Evolutionary conservation across 306 rosid species (phyloP), one percentile per base, ranked within the genome.

Genomic region (Acacia melanoxylon): DNA sequence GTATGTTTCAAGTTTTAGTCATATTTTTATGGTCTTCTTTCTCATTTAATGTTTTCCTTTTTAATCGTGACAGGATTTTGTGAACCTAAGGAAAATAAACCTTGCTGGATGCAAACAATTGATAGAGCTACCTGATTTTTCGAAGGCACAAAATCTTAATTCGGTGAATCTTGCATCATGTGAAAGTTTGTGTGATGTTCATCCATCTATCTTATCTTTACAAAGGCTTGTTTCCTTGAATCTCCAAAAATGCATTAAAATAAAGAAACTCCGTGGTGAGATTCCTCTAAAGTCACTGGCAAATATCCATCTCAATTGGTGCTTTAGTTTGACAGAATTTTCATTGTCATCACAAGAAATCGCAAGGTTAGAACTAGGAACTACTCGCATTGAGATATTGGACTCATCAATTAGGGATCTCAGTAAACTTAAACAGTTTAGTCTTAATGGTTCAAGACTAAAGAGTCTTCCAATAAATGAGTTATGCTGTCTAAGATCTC

Each of bases 101-200:
- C 51, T 83, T 27, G 0, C 0, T 3, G 27, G 22, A 5, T 83
- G 37, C 44, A 1, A 4, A 6, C 56, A 72, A 5, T 10, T 83
- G 63, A 51, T 40, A 9, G 79, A 83, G 67, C 78, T 78, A 5
- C 79, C 82, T 0, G 75, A 83, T 65, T 61, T 78, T 17, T 71
- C 70, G 0, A 37, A 37, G 78, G 79, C 79, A 14, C 33, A 66
- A 29, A 63, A 72, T 33, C 86, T 83, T 72, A 61, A 78, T 29
- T 33, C 12, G 13, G 37, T 78, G 24, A 6, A 62, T 41, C 33
- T 83, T 62, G 7, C 20, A 11, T 17, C 8, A 9, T 83, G 83
- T 22, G 2, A 2, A 35, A 49, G n/a, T 40, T 40, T 83, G 78
- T 41, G 33, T 48, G 10, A 51, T 7, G 69, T 77, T 59, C 86